Percentiles rank a stretch among this genome's conserved stretches.
phyloP scores from a whole-genome alignment of 2,329 filamentous ascomycete genomes.

The Nemania abortiva region DNA sequence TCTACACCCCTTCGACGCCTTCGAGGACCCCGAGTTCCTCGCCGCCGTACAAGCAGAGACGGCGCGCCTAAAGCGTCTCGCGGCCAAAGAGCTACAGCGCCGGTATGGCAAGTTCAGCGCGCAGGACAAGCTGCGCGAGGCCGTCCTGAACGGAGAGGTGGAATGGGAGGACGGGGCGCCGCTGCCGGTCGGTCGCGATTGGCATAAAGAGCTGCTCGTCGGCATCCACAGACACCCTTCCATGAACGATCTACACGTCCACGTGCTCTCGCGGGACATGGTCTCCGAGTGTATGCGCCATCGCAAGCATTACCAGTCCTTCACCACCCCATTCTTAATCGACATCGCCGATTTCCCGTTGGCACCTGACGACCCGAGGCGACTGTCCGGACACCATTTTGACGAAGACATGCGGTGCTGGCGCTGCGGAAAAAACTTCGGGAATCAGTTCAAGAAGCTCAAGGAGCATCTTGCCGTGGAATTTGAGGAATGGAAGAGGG shows the following conservation, averaged over 20 bases:
- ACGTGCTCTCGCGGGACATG: conserved; percentile 86
- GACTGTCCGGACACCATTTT: conserved; percentile 71
- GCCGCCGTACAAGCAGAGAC: conserved; percentile 71
- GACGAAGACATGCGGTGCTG: conserved; percentile 80
- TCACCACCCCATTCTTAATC: conserved; percentile 87
- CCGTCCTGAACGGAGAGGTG: conserved; percentile 71
- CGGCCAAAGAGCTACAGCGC: conserved; percentile 79
- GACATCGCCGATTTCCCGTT: conserved; percentile 84
- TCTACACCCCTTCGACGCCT: conserved; percentile 81
- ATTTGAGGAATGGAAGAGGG: conserved; percentile 78
- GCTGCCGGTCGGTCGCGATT: conserved; percentile 81
- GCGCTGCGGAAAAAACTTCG: conserved; percentile 82
- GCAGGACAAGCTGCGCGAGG: conserved; percentile 72
- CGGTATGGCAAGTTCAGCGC: conserved; percentile 73
- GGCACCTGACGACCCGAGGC: conserved; percentile 70
- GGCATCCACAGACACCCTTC: conserved; percentile 90
- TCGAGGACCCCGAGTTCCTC: conserved; percentile 78
- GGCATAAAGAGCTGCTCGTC: conserved; percentile 77
- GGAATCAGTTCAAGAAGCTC: conserved; percentile 73
- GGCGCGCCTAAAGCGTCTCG: conserved; percentile 70
- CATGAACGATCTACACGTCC: conserved; percentile 93
- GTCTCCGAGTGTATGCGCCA: conserved; percentile 78
- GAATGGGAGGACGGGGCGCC: conserved; percentile 46
- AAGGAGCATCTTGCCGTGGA: conserved; percentile 74
- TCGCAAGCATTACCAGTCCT: conserved; percentile 92